phyloP scores from a whole-genome alignment of 495 filamentous ascomycete species.

The Parathielavia hyrcaniae region DNA sequence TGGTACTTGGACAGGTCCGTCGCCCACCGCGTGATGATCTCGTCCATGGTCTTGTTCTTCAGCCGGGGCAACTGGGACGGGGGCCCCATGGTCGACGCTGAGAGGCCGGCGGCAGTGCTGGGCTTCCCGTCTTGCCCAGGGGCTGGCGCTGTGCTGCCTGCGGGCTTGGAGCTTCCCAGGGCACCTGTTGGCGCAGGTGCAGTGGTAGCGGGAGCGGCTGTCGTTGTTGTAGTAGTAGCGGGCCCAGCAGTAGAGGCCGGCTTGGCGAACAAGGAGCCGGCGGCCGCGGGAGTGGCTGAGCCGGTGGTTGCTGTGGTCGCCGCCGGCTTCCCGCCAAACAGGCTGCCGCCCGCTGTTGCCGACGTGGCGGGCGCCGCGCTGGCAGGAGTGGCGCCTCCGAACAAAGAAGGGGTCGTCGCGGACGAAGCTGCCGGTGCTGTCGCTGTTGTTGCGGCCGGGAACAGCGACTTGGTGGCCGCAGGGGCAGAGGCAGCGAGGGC shows the following conservation, averaged over 20 bases:
- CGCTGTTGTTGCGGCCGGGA: conserved; percentile 4
- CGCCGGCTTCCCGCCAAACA: conserved; percentile 16
- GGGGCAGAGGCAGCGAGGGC: conserved; percentile 21
- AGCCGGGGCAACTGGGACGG: conserved; percentile 77
- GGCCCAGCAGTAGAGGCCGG: conserved; percentile 16
- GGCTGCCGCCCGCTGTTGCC: neutral
- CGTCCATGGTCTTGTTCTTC: conserved; percentile 98
- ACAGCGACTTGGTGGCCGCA: conserved; percentile 19
- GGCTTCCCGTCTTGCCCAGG: conserved; percentile 23
- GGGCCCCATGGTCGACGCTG: conserved; percentile 71
- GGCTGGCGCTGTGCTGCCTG: conserved; percentile 20
- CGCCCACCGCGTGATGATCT: conserved; percentile 98
- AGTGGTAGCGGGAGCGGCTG: conserved; percentile 10
- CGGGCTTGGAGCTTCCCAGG: conserved; percentile 27
- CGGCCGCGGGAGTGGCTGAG: conserved; percentile 10
- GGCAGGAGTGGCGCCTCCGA: conserved; percentile 11
- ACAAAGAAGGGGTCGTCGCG: conserved; percentile 23
- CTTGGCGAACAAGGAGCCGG: conserved; percentile 17
- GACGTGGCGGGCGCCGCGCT: conserved; percentile 1
- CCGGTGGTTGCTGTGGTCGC: conserved; percentile 10
- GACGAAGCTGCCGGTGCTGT: conserved; percentile 17
- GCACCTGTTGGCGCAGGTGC: conserved; percentile 24
- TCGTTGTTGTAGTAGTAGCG: conserved; percentile 11
- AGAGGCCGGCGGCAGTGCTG: conserved; percentile 41
- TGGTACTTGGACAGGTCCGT: conserved; percentile 91